Base-by-base conservation (phyloP, 169 alveolate genomes). In the Hepatocystis sp. region DNA sequence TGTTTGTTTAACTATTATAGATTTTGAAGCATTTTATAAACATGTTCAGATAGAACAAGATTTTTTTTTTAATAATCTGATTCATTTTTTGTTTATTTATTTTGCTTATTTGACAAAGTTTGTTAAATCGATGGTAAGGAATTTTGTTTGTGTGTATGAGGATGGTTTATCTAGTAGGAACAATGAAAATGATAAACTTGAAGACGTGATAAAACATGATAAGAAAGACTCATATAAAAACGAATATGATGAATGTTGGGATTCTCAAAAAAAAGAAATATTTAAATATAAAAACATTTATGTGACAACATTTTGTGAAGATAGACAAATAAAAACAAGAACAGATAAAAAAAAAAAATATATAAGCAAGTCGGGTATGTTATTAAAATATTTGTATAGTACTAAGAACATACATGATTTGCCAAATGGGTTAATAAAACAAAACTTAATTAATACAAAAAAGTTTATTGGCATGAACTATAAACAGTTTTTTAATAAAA, bases 1-100 rank as follows among this genome's bases (percentile, higher is more conserved):
- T n/a, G 60, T 81, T 28, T 81, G 89, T 81, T 42, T 81, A 28
- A 32, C 51, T 4, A 5, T 81, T 34, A 81, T 81, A 36, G 89
- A 81, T 44, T 81, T 81, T 11, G 66, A 44, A 42, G 49, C 32
- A 17, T 51, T 81, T 66, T 63, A 61, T 66, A 47, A 47, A 34
- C 42, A 81, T 15, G 25, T 81, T 61, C 15, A 65, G 17, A 2
- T 39, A 4, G 25, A 21, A 5, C 30, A 21, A 4, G 39, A 47
- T 63, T 60, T 81, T 63, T 81, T 39, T 63, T 47, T 81, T 11
- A 81, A 81, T 8, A 46, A 81, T 51, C 21, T 81, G 13, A 49
- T 81, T 32, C 60, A 81, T 49, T 81, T 81, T 32, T 66, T 81
- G 4, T 32, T 27, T 28, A 81, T 81, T 61, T 81, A 81, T 63